Evolutionary conservation across 352 stramenopile species (phyloP).

Genomic region (Thraustochytrium striatum): DNA sequence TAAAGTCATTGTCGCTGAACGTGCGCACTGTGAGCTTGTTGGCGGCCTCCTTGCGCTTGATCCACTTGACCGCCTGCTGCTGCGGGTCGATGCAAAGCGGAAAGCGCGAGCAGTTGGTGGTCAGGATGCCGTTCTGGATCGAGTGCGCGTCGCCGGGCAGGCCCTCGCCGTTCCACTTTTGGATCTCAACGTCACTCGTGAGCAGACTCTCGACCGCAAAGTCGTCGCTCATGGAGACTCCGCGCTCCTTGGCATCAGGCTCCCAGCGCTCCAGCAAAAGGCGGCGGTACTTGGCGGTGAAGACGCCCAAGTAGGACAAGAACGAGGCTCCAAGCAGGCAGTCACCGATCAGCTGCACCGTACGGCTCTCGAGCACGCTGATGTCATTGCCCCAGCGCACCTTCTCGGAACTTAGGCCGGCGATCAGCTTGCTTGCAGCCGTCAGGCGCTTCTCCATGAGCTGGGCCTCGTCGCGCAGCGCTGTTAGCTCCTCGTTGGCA

Average conservation of each 20-base stretch:
- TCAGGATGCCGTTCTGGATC: conserved; percentile 91
- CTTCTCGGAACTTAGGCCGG: conserved; percentile 80
- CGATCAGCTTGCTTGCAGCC: conserved; percentile 84
- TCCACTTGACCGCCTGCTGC: conserved; percentile 90
- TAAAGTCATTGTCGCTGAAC: conserved; percentile 85
- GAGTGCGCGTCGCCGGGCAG: conserved; percentile 87
- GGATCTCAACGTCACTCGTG: conserved; percentile 83
- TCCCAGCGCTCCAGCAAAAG: conserved; percentile 57
- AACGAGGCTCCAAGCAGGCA: conserved; percentile 82
- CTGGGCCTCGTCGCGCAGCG: conserved; percentile 81
- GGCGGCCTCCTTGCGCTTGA: conserved; percentile 84
- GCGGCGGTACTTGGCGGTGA: conserved; percentile 77
- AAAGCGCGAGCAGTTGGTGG: conserved; percentile 84
- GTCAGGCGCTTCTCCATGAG: conserved; percentile 89
- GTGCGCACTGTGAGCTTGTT: conserved; percentile 86
- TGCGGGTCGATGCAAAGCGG: conserved; percentile 90
- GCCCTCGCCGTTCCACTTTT: conserved; percentile 87
- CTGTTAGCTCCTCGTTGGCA: conserved; percentile 82
- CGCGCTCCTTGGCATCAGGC: conserved; percentile 65
- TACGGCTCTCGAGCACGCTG: conserved; percentile 71
- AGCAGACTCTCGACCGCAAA: conserved; percentile 83
- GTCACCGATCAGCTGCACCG: conserved; percentile 77
- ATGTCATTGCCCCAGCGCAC: conserved; percentile 86
- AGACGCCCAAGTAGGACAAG: conserved; percentile 79
- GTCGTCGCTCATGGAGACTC: conserved; percentile 73